Evolutionary conservation across 2,329 filamentous ascomycete species (phyloP), one percentile per base, ranked within the genome.

Genomic region (Colletotrichum costaricense): DNA sequence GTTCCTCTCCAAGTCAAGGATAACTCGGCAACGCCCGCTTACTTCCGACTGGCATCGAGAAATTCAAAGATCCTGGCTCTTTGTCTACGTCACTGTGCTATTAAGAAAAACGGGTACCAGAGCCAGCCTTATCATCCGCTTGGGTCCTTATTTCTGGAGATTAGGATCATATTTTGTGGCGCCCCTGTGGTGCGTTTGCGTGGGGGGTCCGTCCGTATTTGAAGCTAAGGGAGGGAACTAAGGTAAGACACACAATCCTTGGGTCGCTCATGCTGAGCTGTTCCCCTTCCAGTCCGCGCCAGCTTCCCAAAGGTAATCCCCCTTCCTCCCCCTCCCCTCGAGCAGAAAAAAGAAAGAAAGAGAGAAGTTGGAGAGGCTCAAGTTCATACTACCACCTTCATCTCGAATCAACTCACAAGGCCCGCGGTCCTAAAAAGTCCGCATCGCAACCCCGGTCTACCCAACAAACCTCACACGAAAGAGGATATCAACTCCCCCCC

Each of bases 221-320:
- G 70, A 73, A 71, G 71, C 71, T 71, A 73, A 71, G 71, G 67
- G 60, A 62, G 55, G 70, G 63, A 59, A 16, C 59, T 72, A 59
- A 73, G 71, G 38, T 42, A 42, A 42, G 38, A 42, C 38, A 71
- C 71, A 73, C 49, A 16, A 35, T 38, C 38, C 49, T 68, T 56
- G 49, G 24, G 14, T 16, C 26, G 69, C 63, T 55, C 69, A 62
- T 49, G 54, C 71, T 54, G 38, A 24, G 52, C 62, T 52, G 49
- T 69, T 58, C 57, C 60, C 60, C 63, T 66, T 66, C 14, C 19
- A n/a, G 46, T 28, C 35, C 54, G 55, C 55, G 30, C 42, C 49
- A n/a, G 57, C 38, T 59, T 66, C 14, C 30, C 30, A 12, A 56
- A 67, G 19, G 28, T 38, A 57, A 11, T 28, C 42, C 54, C 54